Evolutionary conservation across 495 filamentous ascomycete genomes (phyloP), one percentile per base, ranked within the genome.

Genomic region (Echria macrotheca): DNA sequence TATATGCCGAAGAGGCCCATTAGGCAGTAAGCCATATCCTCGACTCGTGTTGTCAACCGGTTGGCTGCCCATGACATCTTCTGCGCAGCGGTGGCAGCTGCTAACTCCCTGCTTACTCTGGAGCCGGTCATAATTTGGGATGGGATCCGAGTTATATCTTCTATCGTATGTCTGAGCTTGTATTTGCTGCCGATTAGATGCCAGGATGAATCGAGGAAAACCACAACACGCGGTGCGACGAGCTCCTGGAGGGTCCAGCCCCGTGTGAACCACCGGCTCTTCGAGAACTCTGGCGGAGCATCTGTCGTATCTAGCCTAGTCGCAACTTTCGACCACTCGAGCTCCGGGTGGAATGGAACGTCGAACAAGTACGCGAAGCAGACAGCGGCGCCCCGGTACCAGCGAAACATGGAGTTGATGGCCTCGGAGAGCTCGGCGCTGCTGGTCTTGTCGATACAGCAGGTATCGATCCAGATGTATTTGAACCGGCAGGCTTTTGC

Each of bases 401-500:
- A 69, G 2, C 28, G 32, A 35, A 41, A 68, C 35, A 37, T 37
- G 35, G 35, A 37, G 35, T 37, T 37, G 35, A 37, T 37, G 14
- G 35, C 35, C 14, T 37, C 35, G 5, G 14, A 8, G 5, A 37
- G 14, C 35, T 37, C 35, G 35, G 7, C 15, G 35, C 35, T 37
- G 14, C 35, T 37, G 8, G 35, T 8, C 14, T 37, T 37, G 14
- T 37, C 35, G 35, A 37, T 37, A 14, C 35, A 37, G 35, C 35
- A 37, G 14, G 35, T 37, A 17, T 37, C 35, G 35, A 17, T 17
- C 35, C 35, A 37, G 35, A 6, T 8, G 61, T 37, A 37, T 61
- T 68, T 8, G 58, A 69, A 31, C 70, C 71, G 26, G 72, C 67
- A 18, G 63, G 60, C 47, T 69, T 63, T 19, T 53, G 56, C 3